phyloP scores from a whole-genome alignment of 345 rosid species.

The Gossypium arboreum region DNA sequence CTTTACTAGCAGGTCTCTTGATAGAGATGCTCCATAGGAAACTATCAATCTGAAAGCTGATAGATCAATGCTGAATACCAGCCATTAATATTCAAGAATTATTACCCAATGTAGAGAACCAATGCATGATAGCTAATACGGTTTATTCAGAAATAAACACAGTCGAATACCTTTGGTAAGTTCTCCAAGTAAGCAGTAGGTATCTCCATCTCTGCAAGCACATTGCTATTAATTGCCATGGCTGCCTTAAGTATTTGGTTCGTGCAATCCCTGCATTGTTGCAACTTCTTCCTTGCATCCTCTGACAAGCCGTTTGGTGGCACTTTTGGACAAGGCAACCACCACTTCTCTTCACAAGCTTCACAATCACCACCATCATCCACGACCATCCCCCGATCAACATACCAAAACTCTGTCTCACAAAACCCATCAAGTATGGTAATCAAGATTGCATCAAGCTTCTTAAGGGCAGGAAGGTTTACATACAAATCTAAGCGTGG shows the following conservation, averaged over 20 bases:
- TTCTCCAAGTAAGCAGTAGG: constrained; percentile 81
- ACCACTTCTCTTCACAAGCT: constrained; percentile 78
- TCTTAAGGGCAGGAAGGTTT: constrained; percentile 95
- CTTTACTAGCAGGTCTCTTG: neutral
- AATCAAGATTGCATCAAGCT: constrained; percentile 88
- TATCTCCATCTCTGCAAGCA: constrained; percentile 90
- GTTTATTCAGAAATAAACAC: neutral
- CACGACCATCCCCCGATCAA: constrained; percentile 74
- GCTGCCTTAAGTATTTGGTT: constrained; percentile 96
- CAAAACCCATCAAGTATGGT: constrained; percentile 71
- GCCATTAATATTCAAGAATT: neutral
- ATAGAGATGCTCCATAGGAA: neutral
- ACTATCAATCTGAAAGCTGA: no score
- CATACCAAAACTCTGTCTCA: constrained; percentile 82
- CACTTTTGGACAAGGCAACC: constrained; percentile 85
- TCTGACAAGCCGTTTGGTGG: constrained; percentile 72
- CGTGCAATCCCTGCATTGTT: constrained; percentile 82
- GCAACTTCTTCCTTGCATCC: constrained; percentile 71
- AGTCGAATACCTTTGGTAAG: constrained; percentile 68
- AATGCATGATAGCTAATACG: neutral
- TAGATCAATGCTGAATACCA: neutral
- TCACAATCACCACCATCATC: constrained; percentile 55
- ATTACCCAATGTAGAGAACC: neutral
- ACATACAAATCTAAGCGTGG: constrained; percentile 84
- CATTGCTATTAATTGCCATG: constrained; percentile 88